A percentile compares a stretch with the other conserved stretches of the same genome.
These are phyloP conservation scores for Nymphaea thermarum DNA, from an alignment of 164 flowering plant genomes.

Conservation along the genomic window DNA sequence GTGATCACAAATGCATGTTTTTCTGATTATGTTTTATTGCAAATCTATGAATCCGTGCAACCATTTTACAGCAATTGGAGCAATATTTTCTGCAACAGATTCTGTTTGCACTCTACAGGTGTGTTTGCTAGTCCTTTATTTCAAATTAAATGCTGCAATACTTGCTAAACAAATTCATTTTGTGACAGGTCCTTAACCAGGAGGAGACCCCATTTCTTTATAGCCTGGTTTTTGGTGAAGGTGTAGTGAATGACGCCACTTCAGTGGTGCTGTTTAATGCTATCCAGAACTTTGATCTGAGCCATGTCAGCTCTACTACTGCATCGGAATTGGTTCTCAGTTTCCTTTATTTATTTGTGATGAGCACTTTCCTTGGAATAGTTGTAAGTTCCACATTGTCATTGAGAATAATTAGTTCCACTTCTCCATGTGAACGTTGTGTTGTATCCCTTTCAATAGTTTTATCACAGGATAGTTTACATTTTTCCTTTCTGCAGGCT, in stretches of 20 bases:
- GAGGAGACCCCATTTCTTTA: constrained; percentile 87
- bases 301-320: constrained; percentile 32
- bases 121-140: background rate
- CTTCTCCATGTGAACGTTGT: background rate
- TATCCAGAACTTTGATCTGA: constrained; percentile 71
- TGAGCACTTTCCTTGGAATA: constrained; percentile 79
- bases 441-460: background rate
- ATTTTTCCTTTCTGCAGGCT: constrained; percentile 33
- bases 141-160: background rate
- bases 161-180: background rate
- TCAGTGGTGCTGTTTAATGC: constrained; percentile 96
- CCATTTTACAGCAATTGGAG: constrained; percentile 49
- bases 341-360: constrained; percentile 54
- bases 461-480: background rate
- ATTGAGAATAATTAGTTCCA: background rate
- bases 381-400: constrained; percentile 28
- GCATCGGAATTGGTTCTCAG: constrained; percentile 49
- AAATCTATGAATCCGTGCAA: no score
- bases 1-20: no score
- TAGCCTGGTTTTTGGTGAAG: constrained; percentile 92
- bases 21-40: no score
- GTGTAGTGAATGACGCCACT: constrained; percentile 94
- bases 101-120: constrained; percentile 91
- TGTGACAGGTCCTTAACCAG: constrained; percentile 77
- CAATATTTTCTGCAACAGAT: constrained; percentile 82